Evolutionary conservation across 805 yeast species (phyloP), one percentile per base, ranked within the genome.

Genomic region (Cyberlindnera japonica): DNA sequence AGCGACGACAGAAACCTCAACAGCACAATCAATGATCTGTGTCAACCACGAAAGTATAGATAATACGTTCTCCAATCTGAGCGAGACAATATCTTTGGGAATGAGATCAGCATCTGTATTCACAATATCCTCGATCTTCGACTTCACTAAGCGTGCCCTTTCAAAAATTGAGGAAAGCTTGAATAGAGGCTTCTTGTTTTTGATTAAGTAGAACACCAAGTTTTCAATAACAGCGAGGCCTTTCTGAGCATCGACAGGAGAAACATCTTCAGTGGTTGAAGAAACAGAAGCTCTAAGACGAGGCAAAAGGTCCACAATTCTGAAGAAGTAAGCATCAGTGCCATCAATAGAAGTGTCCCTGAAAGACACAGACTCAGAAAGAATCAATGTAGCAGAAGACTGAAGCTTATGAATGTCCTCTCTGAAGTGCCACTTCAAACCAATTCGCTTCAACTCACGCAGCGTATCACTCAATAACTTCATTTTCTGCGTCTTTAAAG

Each of bases 211-310:
- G 42, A 72, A 75, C 3, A 89, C 58, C 36, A 87, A 57, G 57
- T 87, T 81, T 53, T 91, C 97, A 3, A 79, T 66, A 8, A 80
- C 79, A 8, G 89, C 88, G 52, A 88, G 66, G 27, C 89, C 95
- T 49, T 81, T 81, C 45, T 79, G 83, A 22, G 85, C 74, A 56
- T 84, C 95, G 2, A 74, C 66, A 12, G 72, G 73, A 4, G 96
- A 93, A 18, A 86, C 78, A 51, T 88, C 97, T 7, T 77, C 83
- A 8, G 80, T 74, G 12, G 80, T 75, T 12, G 68, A 68, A 2
- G 77, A 61, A 10, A 81, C 79, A 2, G 85, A 65, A 15, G 81
- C 73, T 53, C 95, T 73, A 41, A 91, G 64, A 33, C 91, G 70
- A 3, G 97, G 97, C 32, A 91, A 61, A 20, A 90, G 56, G 51